Conservation (phyloP, 805 yeast genomes). For the Pichia manshurica region DNA sequence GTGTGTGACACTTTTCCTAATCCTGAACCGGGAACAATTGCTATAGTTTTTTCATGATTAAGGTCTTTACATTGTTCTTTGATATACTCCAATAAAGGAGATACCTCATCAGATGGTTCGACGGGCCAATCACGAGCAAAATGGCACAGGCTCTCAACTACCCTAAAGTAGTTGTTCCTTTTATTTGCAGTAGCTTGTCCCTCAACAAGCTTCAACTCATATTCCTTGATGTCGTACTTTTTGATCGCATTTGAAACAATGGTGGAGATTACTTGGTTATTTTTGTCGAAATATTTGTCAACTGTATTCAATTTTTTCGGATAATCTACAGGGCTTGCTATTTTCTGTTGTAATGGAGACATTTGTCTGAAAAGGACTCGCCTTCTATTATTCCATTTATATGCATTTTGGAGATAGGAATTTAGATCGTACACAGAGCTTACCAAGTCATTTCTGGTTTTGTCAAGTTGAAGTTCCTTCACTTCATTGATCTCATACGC, state of each 20-base stretch:
- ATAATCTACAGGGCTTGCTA: conserved; percentile 51
- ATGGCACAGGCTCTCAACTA: conserved; percentile 70
- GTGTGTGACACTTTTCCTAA: conserved; percentile 73
- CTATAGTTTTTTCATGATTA: conserved; percentile 34
- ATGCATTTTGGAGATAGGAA: conserved; percentile 36
- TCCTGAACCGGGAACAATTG: conserved; percentile 86
- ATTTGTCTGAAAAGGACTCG: conserved; percentile 40
- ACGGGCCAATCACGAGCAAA: conserved; percentile 72
- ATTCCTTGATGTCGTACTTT: conserved; percentile 32
- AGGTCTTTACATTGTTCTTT: conserved; percentile 33
- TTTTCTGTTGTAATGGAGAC: conserved; percentile 51
- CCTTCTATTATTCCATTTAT: conserved; percentile 41
- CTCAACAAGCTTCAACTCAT: conserved; percentile 39
- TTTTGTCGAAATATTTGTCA: conserved; percentile 42
- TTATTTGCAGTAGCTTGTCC: conserved; percentile 14
- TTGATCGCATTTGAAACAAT: conserved; percentile 37
- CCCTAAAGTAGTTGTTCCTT: conserved; percentile 35
- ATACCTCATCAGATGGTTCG: conserved; percentile 41
- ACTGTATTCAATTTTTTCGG: conserved; percentile 43
- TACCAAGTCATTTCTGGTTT: conserved; percentile 26
- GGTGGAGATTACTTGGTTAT: conserved; percentile 41
- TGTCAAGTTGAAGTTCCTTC: conserved; percentile 6
- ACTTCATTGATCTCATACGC: conserved; percentile 8
- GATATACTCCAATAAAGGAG: conserved; percentile 51
- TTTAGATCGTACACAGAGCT: conserved; percentile 44